Base-by-base conservation (phyloP, 129 eudicot genomes). In the carrot (Daucus carota) region DNA sequence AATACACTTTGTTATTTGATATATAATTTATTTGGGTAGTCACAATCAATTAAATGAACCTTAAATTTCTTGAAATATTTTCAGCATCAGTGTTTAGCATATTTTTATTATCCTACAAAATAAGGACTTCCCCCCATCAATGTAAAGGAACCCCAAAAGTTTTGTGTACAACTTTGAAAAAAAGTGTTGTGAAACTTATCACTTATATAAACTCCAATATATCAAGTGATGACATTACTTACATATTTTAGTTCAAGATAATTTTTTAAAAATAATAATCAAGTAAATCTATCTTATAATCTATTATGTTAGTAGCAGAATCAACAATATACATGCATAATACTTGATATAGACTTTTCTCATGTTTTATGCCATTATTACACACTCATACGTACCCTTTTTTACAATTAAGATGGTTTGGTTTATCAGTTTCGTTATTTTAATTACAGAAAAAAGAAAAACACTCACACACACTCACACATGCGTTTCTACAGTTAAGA, bases 361-460 rank as follows among this genome's bases (percentile, higher is more conserved):
- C 32, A 2, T 10, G 45, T 20, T 20, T 36, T 36, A n/a, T 36
- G 40, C 5, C 40, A 36, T 36, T n/a, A n/a, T n/a, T n/a, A n/a
- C n/a, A n/a, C n/a, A n/a, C n/a, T n/a, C n/a, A 36, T 36, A 36
- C 40, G 40, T 5, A 36, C 40, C 2, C 40, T 36, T 36, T 36
- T 36, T 5, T 36, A 36, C 40, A 36, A 36, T 36, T 36, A 36
- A 36, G 40, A 36, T 36, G 40, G 40, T 36, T 36, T 36, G 40
- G 40, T 36, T 36, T 36, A 36, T 36, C 40, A 36, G 40, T 36
- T 36, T 36, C 40, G 5, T 2, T 36, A 2, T 36, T 36, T 36
- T 36, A 36, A n/a, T 81, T 78, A 59, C 86, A 91, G 97, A 87
- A 70, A 88, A 91, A 79, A n/a, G n/a, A n/a, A n/a, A n/a, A n/a